These are phyloP conservation scores for Nicotiana rustica DNA, from an alignment of 305 asterid species.

Conservation along the genomic window DNA sequence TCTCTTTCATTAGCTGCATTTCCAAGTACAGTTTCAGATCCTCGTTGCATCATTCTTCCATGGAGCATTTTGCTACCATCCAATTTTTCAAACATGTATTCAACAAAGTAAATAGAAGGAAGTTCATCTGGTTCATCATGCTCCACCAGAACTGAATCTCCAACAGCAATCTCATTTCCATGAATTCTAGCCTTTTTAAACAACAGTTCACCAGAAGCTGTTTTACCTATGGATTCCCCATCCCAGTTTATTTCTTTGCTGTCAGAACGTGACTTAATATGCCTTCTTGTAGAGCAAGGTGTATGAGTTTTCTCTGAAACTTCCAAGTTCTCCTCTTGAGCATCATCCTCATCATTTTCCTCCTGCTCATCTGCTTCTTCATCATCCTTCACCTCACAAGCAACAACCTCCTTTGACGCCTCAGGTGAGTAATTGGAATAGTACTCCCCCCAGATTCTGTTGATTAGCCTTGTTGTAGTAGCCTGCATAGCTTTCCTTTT, in stretches of 20 bases:
- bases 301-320: constrained; percentile 51
- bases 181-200: constrained; percentile 62
- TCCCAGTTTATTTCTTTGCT: constrained; percentile 67
- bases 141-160: constrained; percentile 67
- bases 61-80: constrained; percentile 82
- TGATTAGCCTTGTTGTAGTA: constrained; percentile 85
- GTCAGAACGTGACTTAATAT: constrained; percentile 52
- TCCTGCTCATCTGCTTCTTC: constrained; percentile 76
- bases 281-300: constrained; percentile 46
- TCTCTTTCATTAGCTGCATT: constrained; percentile 91
- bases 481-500: constrained; percentile 97
- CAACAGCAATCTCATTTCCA: constrained; percentile 65
- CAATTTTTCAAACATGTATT: constrained; percentile 80
- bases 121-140: constrained; percentile 59
- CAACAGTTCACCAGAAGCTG: constrained; percentile 63
- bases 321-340: constrained; percentile 54
- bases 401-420: constrained; percentile 52
- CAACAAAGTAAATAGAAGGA: constrained; percentile 66
- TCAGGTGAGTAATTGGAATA: constrained; percentile 87
- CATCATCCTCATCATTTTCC: constrained; percentile 75
- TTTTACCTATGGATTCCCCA: constrained; percentile 65
- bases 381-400: constrained; percentile 66
- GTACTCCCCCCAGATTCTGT: constrained; percentile 93
- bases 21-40: constrained; percentile 84
- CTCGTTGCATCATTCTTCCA: constrained; percentile 80